These are phyloP conservation scores for Aureobasidium sp. DNA, from an alignment of 2,329 filamentous ascomycete species.

Conservation along the genomic window DNA sequence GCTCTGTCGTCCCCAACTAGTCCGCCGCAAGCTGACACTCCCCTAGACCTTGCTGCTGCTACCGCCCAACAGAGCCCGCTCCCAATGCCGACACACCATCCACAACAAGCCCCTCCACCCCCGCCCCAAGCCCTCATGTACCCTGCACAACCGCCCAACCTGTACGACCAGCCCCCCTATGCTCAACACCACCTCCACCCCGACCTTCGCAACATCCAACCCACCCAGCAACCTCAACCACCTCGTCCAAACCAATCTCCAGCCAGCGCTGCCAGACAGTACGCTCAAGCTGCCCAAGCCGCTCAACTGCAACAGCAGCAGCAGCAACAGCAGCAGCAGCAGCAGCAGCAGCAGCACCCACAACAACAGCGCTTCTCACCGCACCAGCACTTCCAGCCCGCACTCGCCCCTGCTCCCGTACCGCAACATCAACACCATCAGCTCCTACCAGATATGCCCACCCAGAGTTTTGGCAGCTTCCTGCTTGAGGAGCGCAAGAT, in stretches of 20 bases:
- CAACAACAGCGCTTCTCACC: slow-evolving; percentile 5
- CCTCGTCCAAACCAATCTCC: slow-evolving; percentile 2
- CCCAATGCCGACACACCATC: slow-evolving; percentile 18
- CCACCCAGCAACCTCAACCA: not conserved
- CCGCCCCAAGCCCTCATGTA: slow-evolving; percentile 12
- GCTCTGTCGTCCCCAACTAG: slow-evolving; percentile 10
- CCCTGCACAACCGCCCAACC: not conserved
- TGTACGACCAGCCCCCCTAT: slow-evolving; percentile 10
- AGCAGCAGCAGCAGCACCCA: not conserved
- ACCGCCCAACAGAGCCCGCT: slow-evolving; percentile 38
- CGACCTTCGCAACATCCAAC: slow-evolving; percentile 21
- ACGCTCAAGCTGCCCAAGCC: slow-evolving; percentile 7
- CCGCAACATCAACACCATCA: not conserved
- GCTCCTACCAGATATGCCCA: not conserved
- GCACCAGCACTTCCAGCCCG: not conserved
- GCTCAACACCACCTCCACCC: slow-evolving; percentile 25
- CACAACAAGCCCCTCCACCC: slow-evolving; percentile 16
- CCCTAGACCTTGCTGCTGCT: slow-evolving; percentile 38
- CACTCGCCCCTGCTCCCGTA: not conserved
- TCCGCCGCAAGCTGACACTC: slow-evolving; percentile 12
- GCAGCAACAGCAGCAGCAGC: not conserved
- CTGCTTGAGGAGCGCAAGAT: slow-evolving; percentile 22
- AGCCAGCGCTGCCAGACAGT: slow-evolving; percentile 8
- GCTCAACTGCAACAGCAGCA: slow-evolving; percentile 5
- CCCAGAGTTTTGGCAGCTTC: not conserved